phyloP scores from a whole-genome alignment of 2,329 filamentous ascomycete genomes.

The Aspergillus sp. region DNA sequence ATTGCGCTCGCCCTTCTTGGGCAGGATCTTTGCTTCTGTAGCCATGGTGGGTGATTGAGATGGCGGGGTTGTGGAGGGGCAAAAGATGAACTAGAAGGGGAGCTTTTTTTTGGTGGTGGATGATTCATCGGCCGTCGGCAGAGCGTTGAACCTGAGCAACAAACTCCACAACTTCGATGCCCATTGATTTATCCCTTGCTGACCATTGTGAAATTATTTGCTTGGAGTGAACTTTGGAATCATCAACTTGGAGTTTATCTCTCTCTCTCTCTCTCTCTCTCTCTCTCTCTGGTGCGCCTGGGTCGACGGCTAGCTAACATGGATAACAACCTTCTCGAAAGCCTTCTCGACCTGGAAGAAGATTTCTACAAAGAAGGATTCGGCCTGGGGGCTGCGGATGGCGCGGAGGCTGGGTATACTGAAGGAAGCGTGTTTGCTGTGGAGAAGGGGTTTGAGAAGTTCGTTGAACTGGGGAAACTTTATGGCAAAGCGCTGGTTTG shows the following conservation, averaged over 20 bases:
- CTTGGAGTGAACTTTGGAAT: conserved; percentile 17
- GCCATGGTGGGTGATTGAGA: conserved; percentile 25
- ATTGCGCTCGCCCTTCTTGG: conserved; percentile 74
- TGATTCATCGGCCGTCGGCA: conserved; percentile 19
- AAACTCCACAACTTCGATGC: conserved; percentile 53
- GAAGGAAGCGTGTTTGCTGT: conserved; percentile 91
- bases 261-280: background rate
- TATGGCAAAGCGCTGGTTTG: conserved; percentile 81
- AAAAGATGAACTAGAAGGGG: conserved; percentile 9
- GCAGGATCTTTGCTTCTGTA: conserved; percentile 52
- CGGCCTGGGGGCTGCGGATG: conserved; percentile 71
- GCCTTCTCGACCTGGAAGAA: conserved; percentile 61
- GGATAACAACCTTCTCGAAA: conserved; percentile 55
- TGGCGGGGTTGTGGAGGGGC: conserved; percentile 20
- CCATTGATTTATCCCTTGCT: conserved; percentile 55
- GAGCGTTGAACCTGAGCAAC: background rate
- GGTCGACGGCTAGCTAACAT: conserved; percentile 24
- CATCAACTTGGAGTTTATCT: background rate
- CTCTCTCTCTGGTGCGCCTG: background rate
- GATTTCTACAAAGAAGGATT: conserved; percentile 83
- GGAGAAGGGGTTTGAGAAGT: conserved; percentile 92
- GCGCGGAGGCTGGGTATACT: conserved; percentile 71
- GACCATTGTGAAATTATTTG: background rate
- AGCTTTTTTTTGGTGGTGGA: conserved; percentile 16
- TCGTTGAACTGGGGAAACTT: conserved; percentile 73